Percentiles rank a stretch among this genome's conserved stretches.
phyloP scores from a whole-genome alignment of 2,329 filamentous ascomycete genomes.

The Macrophomina phaseolina region DNA sequence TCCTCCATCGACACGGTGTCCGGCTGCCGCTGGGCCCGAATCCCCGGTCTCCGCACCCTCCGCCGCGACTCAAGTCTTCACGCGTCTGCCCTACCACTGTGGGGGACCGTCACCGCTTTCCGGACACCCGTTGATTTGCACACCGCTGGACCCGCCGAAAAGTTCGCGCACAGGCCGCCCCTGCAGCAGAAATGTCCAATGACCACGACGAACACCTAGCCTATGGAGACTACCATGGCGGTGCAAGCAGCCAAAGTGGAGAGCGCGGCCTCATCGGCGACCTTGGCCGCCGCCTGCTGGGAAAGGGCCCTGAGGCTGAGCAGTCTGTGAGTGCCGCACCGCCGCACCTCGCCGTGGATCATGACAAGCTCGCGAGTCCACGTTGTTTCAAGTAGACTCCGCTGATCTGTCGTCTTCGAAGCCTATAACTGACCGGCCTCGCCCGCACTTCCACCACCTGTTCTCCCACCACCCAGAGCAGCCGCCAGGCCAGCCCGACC shows the following conservation, averaged over 20 bases:
- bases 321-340: slow-evolving; percentile 24
- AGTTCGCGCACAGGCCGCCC: slow-evolving; percentile 18
- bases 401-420: slow-evolving; percentile 21
- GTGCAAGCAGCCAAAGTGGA: slow-evolving; percentile 45
- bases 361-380: slow-evolving; percentile 11
- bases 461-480: slow-evolving; percentile 14
- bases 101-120: slow-evolving; percentile 24
- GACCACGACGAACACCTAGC: slow-evolving; percentile 58
- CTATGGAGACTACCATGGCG: slow-evolving; percentile 58
- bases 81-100: slow-evolving; percentile 23
- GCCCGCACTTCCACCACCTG: background rate
- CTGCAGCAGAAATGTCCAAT: slow-evolving; percentile 10
- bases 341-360: slow-evolving; percentile 18
- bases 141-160: slow-evolving; percentile 27
- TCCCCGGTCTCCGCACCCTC: background rate
- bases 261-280: slow-evolving; percentile 60
- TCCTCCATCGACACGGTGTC: slow-evolving; percentile 1
- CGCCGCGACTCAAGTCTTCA: slow-evolving; percentile 32
- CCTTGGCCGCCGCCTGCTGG: slow-evolving; percentile 54
- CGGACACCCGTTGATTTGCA: slow-evolving; percentile 17
- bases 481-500: slow-evolving; percentile 26
- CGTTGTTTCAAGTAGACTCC: slow-evolving; percentile 18
- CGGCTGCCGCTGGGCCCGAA: background rate
- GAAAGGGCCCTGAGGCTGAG: slow-evolving; percentile 32
- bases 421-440: slow-evolving; percentile 4